These are phyloP conservation scores for Lachnellula hyalina DNA, from an alignment of 2,329 filamentous ascomycete species.

Conservation along the genomic window DNA sequence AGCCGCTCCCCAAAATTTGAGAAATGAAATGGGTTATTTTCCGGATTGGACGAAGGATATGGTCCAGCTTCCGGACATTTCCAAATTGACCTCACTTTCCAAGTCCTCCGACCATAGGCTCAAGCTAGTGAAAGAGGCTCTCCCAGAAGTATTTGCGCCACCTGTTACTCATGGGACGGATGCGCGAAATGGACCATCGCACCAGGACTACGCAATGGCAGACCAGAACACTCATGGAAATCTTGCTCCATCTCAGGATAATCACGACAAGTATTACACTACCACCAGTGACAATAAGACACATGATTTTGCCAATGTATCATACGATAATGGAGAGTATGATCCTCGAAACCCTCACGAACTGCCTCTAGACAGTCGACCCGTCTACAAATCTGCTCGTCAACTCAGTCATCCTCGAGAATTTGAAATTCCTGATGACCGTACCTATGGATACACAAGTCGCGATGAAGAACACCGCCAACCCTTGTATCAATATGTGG, in stretches of 20 bases:
- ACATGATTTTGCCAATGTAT: slow-evolving; percentile 8
- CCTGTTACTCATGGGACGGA: slow-evolving; percentile 3
- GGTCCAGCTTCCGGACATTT: slow-evolving; percentile 52
- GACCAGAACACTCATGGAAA: slow-evolving; percentile 1
- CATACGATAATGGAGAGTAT: slow-evolving; percentile 22
- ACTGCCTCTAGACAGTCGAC: slow-evolving; percentile 10
- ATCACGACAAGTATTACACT: slow-evolving; percentile 29
- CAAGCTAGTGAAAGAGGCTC: slow-evolving; percentile 44
- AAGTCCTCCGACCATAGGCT: slow-evolving; percentile 47
- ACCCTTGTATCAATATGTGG: slow-evolving; percentile 11
- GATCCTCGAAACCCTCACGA: slow-evolving; percentile 23
- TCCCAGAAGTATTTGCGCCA: slow-evolving; percentile 38
- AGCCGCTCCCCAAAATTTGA: slow-evolving; percentile 19
- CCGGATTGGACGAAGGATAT: slow-evolving; percentile 52
- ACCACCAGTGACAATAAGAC: slow-evolving; percentile 7
- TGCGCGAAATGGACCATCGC: background rate
- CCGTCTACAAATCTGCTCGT: slow-evolving; percentile 1
- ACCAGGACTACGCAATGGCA: slow-evolving; percentile 7
- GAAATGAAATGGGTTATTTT: slow-evolving; percentile 25
- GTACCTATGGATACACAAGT: slow-evolving; percentile 6
- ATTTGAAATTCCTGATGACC: background rate
- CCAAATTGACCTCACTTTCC: slow-evolving; percentile 43
- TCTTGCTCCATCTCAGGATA: slow-evolving; percentile 28
- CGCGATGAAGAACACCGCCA: slow-evolving; percentile 10
- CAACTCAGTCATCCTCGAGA: slow-evolving; percentile 4